Evolutionary conservation across 176 grass and related monocot species (phyloP).

Genomic region (Aegilops speltoides): DNA sequence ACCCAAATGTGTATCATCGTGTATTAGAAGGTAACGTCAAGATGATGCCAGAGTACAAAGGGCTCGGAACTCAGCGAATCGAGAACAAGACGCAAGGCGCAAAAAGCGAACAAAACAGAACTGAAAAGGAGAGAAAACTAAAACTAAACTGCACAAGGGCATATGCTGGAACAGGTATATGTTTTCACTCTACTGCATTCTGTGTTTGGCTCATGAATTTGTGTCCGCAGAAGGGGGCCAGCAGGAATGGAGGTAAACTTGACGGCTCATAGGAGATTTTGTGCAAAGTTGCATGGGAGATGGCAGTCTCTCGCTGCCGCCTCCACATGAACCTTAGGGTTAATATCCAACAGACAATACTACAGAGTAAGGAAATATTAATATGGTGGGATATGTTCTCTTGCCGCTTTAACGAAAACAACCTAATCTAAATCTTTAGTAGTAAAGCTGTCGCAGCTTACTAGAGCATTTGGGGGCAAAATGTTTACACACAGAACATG

Average conservation of each 20-base stretch:
- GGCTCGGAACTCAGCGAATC: no score
- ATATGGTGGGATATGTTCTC: constrained; percentile 10
- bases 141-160: no score
- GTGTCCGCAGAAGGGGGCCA: background rate
- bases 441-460: constrained; percentile 5
- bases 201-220: background rate
- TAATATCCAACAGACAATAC: background rate
- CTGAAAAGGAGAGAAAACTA: no score
- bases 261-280: background rate
- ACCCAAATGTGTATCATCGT: no score
- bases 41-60: no score
- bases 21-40: no score
- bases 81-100: no score
- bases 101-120: no score
- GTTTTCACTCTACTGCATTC: background rate
- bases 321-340: background rate
- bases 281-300: constrained; percentile 8
- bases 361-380: background rate
- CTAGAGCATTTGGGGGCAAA: constrained; percentile 3
- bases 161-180: background rate
- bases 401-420: background rate
- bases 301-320: background rate
- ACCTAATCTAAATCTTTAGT: constrained; percentile 14
- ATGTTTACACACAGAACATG: background rate
- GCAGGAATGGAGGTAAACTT: background rate